Conservation (phyloP, 2,329 filamentous ascomycete species). For the Septoria petroselini region DNA sequence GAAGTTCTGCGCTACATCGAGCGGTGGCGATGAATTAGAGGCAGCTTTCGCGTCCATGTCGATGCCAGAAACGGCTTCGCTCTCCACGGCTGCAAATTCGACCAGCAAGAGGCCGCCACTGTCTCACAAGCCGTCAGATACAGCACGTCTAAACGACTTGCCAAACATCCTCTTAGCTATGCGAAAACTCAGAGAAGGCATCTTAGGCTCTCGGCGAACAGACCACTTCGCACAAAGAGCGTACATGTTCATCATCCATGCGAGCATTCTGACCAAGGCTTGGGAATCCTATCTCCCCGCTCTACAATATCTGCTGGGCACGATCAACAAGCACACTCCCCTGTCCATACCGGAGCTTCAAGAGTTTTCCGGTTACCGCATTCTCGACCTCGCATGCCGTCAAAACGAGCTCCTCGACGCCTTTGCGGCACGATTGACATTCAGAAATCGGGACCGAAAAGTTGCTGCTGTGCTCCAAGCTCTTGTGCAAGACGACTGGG, state of each 20-base stretch:
- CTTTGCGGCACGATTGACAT: constrained; percentile 61
- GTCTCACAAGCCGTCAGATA: constrained; percentile 18
- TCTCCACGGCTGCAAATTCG: constrained; percentile 2
- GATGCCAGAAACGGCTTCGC: constrained; percentile 28
- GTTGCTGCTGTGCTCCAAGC: constrained; percentile 67
- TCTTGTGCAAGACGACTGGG: constrained; percentile 77
- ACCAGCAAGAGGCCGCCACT: constrained; percentile 17
- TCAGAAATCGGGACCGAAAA: constrained; percentile 62
- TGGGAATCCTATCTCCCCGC: constrained; percentile 89
- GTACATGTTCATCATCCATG: constrained; percentile 86
- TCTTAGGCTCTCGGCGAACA: constrained; percentile 71
- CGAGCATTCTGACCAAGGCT: constrained; percentile 75
- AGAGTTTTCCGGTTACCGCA: constrained; percentile 76
- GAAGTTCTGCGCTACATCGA: constrained; percentile 75
- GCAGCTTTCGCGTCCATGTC: constrained; percentile 68
- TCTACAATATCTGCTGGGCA: constrained; percentile 71
- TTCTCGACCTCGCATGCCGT: constrained; percentile 86
- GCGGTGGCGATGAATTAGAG: constrained; percentile 69
- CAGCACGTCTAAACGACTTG: constrained; percentile 60
- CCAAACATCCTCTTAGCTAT: constrained; percentile 76
- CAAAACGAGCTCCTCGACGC: constrained; percentile 72
- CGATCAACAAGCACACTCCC: constrained; percentile 63
- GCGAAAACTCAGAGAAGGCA: constrained; percentile 86
- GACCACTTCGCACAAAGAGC: constrained; percentile 83
- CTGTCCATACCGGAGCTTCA: constrained; percentile 69